Evolutionary conservation across 176 grass and related monocot genomes (phyloP).

Genomic region (Poa annua): DNA sequence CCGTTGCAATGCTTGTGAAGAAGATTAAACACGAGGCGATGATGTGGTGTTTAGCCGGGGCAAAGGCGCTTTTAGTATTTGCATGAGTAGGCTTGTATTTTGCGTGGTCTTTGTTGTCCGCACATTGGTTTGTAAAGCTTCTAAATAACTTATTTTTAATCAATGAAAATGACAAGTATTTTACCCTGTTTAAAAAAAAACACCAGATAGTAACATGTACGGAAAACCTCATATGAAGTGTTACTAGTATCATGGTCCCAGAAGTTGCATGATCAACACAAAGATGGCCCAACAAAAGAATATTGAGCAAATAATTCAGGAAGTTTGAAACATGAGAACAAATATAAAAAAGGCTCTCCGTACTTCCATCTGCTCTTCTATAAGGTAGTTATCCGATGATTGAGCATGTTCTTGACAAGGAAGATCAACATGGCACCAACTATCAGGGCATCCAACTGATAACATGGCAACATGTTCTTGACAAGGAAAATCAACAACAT

Average conservation of each 20-base stretch:
- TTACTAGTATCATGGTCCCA: not conserved
- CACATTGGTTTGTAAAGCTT: too few relatives aligned
- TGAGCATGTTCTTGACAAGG: not conserved
- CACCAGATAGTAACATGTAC: not conserved
- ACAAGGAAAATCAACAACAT: conserved; percentile 10
- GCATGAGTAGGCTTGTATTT: too few relatives aligned
- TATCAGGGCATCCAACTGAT: not conserved
- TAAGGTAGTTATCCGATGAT: not conserved
- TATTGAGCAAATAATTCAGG: not conserved
- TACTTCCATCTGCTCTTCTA: not conserved
- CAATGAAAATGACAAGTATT: too few relatives aligned
- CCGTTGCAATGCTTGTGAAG: too few relatives aligned
- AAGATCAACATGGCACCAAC: too few relatives aligned
- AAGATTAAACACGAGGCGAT: too few relatives aligned
- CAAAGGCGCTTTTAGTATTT: too few relatives aligned
- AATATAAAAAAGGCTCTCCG: not conserved
- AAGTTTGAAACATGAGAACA: not conserved
- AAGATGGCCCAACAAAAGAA: not conserved
- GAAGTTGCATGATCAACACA: not conserved
- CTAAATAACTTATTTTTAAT: too few relatives aligned
- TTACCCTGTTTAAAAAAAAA: too few relatives aligned
- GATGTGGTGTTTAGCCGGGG: too few relatives aligned
- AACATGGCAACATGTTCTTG: conserved; percentile 25
- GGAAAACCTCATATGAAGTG: not conserved
- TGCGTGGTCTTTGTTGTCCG: too few relatives aligned